Evolutionary conservation across 78 protist genomes (phyloP), one percentile per base, ranked within the genome.

Genomic region (Acrasis kona): DNA sequence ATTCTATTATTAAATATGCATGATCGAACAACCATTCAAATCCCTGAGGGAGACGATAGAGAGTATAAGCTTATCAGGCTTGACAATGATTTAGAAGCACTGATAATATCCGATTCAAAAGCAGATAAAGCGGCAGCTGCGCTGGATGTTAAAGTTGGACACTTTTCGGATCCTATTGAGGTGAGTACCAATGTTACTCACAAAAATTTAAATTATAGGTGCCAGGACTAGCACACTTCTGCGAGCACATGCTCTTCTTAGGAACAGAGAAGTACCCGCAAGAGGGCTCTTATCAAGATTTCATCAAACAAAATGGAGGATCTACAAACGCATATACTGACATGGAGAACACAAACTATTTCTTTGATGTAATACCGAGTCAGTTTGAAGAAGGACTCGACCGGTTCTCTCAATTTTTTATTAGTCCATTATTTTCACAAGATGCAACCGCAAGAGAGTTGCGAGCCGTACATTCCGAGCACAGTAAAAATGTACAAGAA

Each of bases 231-330:
- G 90, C 90, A 1, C 94, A 85, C 68, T 80, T 90, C 75, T 70
- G 31, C 57, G 91, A 89, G 80, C 94, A 89, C 79, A 86, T 91
- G 91, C 65, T 91, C 64, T 91, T 86, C 78, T 7, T 91, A 78
- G 95, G 95, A 36, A 81, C 80, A 35, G 72, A 70, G 70, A 77
- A 65, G 72, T 86, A 77, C 50, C 90, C 91, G 4, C 67, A 71
- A 6, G 91, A 90, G 74, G 74, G 75, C 27, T 82, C 38, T 39
- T 84, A 80, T 70, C 70, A 77, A 35, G 4, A 35, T 40, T 83
- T 35, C 82, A 72, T 91, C 5, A 1, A 61, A 12, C 30, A 75
- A 41, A 79, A 87, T 40, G 92, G 90, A n/a, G 95, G 95, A 35
- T 1, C 1, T 40, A 42, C 77, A 67, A 91, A 91, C 79, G 96